phyloP scores from a whole-genome alignment of 495 filamentous ascomycete species.

The Trichoderma orchidacearum region DNA sequence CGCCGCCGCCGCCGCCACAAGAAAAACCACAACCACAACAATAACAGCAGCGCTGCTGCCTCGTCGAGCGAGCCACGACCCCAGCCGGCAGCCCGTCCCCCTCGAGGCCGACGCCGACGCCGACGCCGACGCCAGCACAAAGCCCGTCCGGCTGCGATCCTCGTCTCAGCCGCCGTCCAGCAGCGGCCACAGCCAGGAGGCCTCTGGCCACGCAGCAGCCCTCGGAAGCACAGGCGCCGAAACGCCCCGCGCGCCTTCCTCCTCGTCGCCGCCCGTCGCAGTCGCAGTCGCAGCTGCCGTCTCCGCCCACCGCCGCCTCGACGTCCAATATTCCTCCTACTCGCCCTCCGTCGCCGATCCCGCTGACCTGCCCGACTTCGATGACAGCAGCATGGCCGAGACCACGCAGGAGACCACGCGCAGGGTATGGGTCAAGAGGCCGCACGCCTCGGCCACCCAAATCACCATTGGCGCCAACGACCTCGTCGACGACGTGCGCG shows the following conservation, averaged over 20 bases:
- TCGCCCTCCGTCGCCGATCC: background rate
- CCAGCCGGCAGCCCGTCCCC: background rate
- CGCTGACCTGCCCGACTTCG: background rate
- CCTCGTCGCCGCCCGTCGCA: background rate
- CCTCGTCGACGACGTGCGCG: constrained; percentile 87
- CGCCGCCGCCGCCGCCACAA: too few species aligned
- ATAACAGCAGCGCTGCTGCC: too few species aligned
- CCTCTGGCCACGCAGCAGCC: background rate
- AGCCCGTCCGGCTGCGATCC: too few species aligned
- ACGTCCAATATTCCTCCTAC: background rate
- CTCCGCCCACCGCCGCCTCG: background rate
- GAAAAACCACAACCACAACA: too few species aligned
- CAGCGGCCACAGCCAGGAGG: background rate
- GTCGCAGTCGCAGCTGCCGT: background rate
- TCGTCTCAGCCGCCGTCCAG: too few species aligned
- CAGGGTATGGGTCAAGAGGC: constrained; percentile 91
- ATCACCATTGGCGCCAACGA: constrained; percentile 78
- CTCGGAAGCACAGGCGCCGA: background rate
- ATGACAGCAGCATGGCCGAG: constrained; percentile 28
- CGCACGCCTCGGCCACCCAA: constrained; percentile 70
- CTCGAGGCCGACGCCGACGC: background rate
- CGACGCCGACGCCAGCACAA: too few species aligned
- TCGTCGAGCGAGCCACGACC: background rate
- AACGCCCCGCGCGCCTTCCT: background rate
- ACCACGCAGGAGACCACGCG: constrained; percentile 38